Evolutionary conservation across 2,329 filamentous ascomycete species (phyloP), one percentile per base, ranked within the genome.

Genomic region (Kalaharituber pfeilii): DNA sequence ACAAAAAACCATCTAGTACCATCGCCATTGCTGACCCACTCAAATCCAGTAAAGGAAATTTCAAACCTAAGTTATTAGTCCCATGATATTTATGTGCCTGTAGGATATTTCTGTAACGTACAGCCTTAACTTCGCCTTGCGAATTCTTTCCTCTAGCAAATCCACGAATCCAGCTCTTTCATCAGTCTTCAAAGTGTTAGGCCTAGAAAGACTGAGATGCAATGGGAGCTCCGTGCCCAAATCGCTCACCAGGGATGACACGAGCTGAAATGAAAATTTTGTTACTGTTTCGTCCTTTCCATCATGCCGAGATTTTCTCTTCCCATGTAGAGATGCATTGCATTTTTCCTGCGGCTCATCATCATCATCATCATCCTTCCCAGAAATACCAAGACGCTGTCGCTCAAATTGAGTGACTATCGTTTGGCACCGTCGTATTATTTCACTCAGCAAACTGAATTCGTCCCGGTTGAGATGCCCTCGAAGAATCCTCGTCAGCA

Each of bases 191-290:
- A 98, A 77, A 11, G 80, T 75, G 51, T 96, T 71, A 0, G 91
- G 83, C 5, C 86, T 76, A 6, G 91, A 96, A 5, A 98, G 75
- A 62, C 87, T 94, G 64, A 98, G 80, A 68, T 98, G 91, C 49
- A 98, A 74, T 2, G 89, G 89, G 50, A 86, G 72, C 4, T 83
- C 80, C 5, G 80, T 79, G 55, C 80, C 84, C 0, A 95, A 76
- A 56, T 91, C 84, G 59, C 82, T 93, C 42, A 75, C 77, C 5
- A 96, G 71, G 56, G 91, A 79, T 59, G 76, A 82, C 59, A 81
- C 74, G 18, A 91, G 71, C 52, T 69, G 62, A n/a, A 67, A 60
- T 45, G 64, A 61, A 44, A 62, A 57, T 18, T 63, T 62, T 6
- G 8, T 64, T 8, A 25, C 15, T 49, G 20, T 60, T 26, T 36